These are phyloP conservation scores for Auriscalpium microsporum DNA, from an alignment of 768 basidiomycete species.

Conservation along the genomic window DNA sequence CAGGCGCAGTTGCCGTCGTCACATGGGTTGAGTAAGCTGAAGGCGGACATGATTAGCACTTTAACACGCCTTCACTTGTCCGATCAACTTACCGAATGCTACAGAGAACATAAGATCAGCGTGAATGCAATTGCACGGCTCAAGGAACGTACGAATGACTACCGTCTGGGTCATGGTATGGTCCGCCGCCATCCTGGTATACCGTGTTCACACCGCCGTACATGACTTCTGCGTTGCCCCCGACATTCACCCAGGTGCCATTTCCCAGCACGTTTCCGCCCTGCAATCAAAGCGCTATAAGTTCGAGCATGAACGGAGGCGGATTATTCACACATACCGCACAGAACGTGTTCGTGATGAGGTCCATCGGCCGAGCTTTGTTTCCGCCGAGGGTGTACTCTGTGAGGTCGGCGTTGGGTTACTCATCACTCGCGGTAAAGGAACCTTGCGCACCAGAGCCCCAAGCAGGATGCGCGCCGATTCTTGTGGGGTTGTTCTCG, in stretches of 20 bases:
- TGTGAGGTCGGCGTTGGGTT: neutral
- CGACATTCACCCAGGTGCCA: constrained; percentile 76
- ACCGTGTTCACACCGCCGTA: constrained; percentile 42
- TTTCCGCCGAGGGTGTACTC: constrained; percentile 52
- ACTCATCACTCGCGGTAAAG: too few relatives aligned
- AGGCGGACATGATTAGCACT: too few relatives aligned
- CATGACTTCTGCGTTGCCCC: constrained; percentile 64
- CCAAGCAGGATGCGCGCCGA: constrained; percentile 68
- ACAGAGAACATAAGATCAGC: neutral
- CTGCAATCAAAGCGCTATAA: constrained; percentile 5
- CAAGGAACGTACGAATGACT: constrained; percentile 34
- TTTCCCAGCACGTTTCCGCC: constrained; percentile 52
- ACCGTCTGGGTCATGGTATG: constrained; percentile 55
- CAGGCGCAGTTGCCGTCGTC: constrained; percentile 61
- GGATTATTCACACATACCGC: constrained; percentile 39
- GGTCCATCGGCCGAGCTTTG: constrained; percentile 61
- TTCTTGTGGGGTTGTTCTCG: constrained; percentile 57
- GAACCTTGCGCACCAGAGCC: constrained; percentile 38
- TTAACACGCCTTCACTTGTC: neutral
- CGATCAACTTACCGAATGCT: constrained; percentile 37
- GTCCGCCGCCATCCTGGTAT: constrained; percentile 40
- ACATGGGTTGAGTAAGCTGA: constrained; percentile 58
- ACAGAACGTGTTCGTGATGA: constrained; percentile 75
- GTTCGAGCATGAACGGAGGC: neutral
- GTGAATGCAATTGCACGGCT: neutral